Conservation (phyloP, 2,329 filamentous ascomycete species). For the Pestalotiopsis sp. region DNA sequence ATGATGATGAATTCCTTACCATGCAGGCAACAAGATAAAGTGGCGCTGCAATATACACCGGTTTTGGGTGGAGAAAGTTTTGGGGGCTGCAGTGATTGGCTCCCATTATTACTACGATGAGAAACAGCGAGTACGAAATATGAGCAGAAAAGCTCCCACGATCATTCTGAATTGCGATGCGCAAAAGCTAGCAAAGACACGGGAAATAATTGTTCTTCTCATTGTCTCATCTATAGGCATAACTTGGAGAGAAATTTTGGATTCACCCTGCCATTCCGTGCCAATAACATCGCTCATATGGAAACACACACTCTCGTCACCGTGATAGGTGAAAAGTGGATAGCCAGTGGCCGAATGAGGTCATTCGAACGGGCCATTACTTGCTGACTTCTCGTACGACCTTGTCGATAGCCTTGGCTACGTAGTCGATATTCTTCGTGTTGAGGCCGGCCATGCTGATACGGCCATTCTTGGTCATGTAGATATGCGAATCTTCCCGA, state of each 20-base stretch:
- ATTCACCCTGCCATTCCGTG: neutral
- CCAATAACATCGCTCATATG: conserved; percentile 4
- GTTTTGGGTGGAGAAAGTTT: neutral
- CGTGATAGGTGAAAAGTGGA: neutral
- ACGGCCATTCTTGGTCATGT: conserved; percentile 97
- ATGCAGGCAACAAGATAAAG: neutral
- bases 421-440: conserved; percentile 87
- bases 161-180: neutral
- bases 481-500: conserved; percentile 72
- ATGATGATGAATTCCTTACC: neutral
- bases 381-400: conserved; percentile 63
- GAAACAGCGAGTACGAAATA: neutral
- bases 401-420: conserved; percentile 86
- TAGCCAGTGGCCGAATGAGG: neutral
- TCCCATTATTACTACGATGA: neutral
- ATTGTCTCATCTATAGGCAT: conserved; percentile 11
- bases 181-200: neutral
- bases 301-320: neutral
- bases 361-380: neutral
- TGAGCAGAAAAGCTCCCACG: neutral
- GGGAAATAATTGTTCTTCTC: neutral
- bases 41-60: neutral
- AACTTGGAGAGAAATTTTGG: neutral
- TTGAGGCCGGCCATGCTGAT: conserved; percentile 99
- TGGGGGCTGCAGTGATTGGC: neutral